Percentiles rank a stretch among this genome's conserved stretches.
These are phyloP conservation scores for Boletus pseudo-olivaceus DNA, from an alignment of 768 basidiomycete genomes.

Conservation along the genomic window DNA sequence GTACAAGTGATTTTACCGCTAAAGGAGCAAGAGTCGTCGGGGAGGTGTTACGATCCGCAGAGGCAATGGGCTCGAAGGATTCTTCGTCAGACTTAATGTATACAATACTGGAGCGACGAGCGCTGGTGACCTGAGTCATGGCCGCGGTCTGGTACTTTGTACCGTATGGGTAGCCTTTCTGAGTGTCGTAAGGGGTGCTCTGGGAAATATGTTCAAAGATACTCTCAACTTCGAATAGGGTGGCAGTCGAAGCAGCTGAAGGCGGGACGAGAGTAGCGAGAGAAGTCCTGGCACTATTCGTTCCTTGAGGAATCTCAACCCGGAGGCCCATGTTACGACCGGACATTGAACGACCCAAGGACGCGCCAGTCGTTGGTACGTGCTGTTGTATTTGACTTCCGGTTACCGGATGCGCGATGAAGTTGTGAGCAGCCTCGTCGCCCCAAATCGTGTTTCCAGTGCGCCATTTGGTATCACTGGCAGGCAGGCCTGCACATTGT, in stretches of 20 bases:
- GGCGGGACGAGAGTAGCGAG: slow-evolving; percentile 42
- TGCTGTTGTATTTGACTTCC: slow-evolving; percentile 36
- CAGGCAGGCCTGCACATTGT: slow-evolving; percentile 38
- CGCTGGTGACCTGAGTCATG: slow-evolving; percentile 17
- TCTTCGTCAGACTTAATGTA: slow-evolving; percentile 61
- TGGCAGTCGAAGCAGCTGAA: slow-evolving; percentile 59
- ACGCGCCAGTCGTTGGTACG: slow-evolving; percentile 12
- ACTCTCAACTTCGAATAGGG: slow-evolving; percentile 49
- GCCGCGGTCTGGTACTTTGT: slow-evolving; percentile 19
- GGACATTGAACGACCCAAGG: too few relatives aligned
- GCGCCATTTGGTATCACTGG: slow-evolving; percentile 40
- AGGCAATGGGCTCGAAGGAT: not conserved
- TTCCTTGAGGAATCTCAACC: slow-evolving; percentile 46
- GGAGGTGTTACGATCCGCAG: slow-evolving; percentile 1
- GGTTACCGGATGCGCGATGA: slow-evolving; percentile 28
- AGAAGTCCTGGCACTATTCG: slow-evolving; percentile 53
- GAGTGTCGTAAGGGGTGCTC: slow-evolving; percentile 59
- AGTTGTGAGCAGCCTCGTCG: slow-evolving; percentile 38
- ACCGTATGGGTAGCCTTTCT: slow-evolving; percentile 19
- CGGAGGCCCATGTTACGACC: slow-evolving; percentile 48
- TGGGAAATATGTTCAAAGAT: slow-evolving; percentile 36
- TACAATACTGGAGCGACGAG: slow-evolving; percentile 56
- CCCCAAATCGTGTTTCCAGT: slow-evolving; percentile 43
- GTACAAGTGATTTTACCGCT: slow-evolving; percentile 50
- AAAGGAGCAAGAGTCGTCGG: slow-evolving; percentile 41